Evolutionary conservation across 345 rosid species (phyloP).

Genomic region (Citrus hindsii): DNA sequence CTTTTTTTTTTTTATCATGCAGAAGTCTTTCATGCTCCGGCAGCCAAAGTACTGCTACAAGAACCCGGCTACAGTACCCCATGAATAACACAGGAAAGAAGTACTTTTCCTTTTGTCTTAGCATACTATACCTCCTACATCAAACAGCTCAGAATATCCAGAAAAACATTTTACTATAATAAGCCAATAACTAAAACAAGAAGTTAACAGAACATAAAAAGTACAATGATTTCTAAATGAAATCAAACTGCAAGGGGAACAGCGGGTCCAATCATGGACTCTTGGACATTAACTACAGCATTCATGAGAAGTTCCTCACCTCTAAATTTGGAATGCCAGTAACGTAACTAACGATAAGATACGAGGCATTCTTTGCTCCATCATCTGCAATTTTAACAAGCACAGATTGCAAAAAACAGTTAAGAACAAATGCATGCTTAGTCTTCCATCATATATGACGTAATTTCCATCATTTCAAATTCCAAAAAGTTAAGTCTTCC

Average conservation of each 20-base stretch:
- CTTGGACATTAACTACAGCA: slow-evolving; percentile 40
- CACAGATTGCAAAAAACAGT: background rate
- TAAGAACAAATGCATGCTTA: background rate
- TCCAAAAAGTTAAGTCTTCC: background rate
- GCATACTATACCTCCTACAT: background rate
- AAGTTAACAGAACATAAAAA: background rate
- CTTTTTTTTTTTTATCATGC: background rate
- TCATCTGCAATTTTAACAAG: slow-evolving; percentile 42
- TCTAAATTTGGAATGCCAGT: slow-evolving; percentile 51
- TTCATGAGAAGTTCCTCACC: slow-evolving; percentile 72
- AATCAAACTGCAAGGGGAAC: slow-evolving; percentile 21
- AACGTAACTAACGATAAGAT: slow-evolving; percentile 53
- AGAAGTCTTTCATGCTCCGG: background rate
- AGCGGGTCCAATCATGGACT: slow-evolving; percentile 25
- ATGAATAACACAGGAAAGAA: background rate
- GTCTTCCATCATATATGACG: background rate
- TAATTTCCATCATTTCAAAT: background rate
- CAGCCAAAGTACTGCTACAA: background rate
- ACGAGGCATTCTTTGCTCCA: slow-evolving; percentile 42
- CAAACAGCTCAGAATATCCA: background rate
- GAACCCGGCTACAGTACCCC: background rate
- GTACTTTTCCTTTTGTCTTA: background rate
- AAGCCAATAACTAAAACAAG: background rate
- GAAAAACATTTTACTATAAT: background rate
- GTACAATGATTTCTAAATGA: background rate